phyloP scores from a whole-genome alignment of 441 rosid genomes.

The Codiaeum variegatum region DNA sequence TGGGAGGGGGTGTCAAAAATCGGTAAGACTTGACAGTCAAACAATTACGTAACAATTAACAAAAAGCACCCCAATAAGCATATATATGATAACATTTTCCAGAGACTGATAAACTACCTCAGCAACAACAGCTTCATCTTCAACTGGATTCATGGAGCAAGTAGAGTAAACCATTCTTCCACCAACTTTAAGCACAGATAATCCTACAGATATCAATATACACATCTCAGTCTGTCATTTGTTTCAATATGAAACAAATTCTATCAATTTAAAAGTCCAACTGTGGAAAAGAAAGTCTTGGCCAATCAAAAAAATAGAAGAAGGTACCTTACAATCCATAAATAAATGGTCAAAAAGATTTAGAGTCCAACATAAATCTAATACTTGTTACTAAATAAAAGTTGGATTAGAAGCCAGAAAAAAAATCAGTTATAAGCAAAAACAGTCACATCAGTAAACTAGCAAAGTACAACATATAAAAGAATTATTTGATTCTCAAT shows the following conservation, averaged over 20 bases:
- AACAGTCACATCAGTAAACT: not conserved
- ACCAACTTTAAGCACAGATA: constrained; percentile 79
- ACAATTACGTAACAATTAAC: not conserved
- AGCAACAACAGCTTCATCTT: constrained; percentile 95
- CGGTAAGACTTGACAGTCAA: constrained; percentile 3
- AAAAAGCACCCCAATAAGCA: not conserved
- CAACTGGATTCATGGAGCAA: constrained; percentile 96
- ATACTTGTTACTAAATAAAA: not conserved
- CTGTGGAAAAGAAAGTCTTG: not conserved
- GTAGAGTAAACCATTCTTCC: constrained; percentile 99
- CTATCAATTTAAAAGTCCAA: not conserved
- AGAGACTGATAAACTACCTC: constrained; percentile 47
- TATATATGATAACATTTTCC: not conserved
- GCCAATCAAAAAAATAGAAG: not conserved
- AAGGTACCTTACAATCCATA: not conserved
- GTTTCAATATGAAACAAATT: not conserved
- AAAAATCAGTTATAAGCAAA: not conserved
- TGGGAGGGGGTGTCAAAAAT: not conserved
- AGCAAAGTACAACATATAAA: not conserved
- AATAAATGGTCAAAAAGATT: not conserved
- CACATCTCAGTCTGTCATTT: not conserved
- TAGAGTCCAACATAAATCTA: not conserved
- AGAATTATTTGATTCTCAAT: not conserved
- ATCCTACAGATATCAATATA: constrained; percentile 44
- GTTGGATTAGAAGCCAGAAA: constrained; percentile 9